These are phyloP conservation scores for Mycogone perniciosa DNA, from an alignment of 2,329 filamentous ascomycete species.

Conservation along the genomic window DNA sequence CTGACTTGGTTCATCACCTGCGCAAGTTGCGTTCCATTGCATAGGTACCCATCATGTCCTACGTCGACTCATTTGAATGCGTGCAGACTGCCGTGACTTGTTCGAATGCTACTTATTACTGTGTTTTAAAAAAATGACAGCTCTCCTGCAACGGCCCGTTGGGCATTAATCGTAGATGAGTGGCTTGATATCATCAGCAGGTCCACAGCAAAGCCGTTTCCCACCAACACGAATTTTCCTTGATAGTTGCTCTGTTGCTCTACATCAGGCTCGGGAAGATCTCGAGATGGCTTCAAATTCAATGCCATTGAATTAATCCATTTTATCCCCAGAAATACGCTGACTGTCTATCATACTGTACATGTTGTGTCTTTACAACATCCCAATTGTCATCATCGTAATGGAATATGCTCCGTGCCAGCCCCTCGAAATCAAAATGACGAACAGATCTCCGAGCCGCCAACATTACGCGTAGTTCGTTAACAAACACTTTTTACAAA, in stretches of 20 bases:
- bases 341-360: neutral
- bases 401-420: neutral
- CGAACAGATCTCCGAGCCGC: neutral
- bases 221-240: neutral
- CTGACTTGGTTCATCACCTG: too few species aligned
- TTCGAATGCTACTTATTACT: neutral
- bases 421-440: neutral
- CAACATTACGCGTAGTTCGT: neutral
- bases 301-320: neutral
- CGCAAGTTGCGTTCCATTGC: too few species aligned
- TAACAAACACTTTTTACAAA: neutral
- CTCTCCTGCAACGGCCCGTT: slow-evolving; percentile 7
- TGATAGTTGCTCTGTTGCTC: too few species aligned
- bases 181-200: neutral
- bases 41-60: neutral
- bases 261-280: too few species aligned
- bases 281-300: too few species aligned
- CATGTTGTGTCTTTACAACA: neutral
- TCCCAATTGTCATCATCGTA: neutral
- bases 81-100: neutral
- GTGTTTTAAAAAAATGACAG: neutral
- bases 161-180: slow-evolving; percentile 8
- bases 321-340: neutral
- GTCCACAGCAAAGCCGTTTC: too few species aligned
- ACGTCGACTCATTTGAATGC: neutral